Evolutionary conservation across 176 grass and related monocot genomes (phyloP).

Genomic region (Neostapfia colusana): DNA sequence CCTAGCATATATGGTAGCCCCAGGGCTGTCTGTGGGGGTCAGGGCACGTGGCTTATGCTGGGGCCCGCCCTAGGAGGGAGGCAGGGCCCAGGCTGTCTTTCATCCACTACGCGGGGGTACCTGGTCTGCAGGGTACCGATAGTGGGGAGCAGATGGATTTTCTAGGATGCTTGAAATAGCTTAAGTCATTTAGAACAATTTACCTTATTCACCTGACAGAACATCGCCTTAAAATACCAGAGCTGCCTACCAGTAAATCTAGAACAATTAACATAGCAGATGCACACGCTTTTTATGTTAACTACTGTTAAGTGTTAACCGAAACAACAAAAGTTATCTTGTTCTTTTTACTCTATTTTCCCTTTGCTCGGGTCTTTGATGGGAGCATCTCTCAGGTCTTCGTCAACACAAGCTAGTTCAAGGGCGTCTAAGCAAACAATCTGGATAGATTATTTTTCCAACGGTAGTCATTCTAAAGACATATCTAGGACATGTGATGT

Average conservation of each 20-base stretch:
- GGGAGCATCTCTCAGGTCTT: neutral
- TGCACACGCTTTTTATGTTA: neutral
- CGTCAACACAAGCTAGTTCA: conserved; percentile 36
- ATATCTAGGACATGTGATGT: conserved; percentile 21
- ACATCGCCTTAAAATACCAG: neutral
- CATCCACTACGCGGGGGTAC: too few relatives aligned
- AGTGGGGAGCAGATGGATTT: neutral
- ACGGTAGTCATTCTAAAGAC: conserved; percentile 23
- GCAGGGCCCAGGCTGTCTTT: too few relatives aligned
- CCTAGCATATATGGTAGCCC: too few relatives aligned
- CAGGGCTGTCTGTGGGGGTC: too few relatives aligned
- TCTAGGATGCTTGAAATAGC: neutral
- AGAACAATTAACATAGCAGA: conserved; percentile 16
- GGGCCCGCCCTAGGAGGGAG: too few relatives aligned
- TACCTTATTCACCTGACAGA: neutral
- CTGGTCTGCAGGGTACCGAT: too few relatives aligned
- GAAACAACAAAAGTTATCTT: neutral
- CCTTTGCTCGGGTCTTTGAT: conserved; percentile 11
- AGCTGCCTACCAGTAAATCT: neutral
- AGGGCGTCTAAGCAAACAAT: neutral
- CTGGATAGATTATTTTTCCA: neutral
- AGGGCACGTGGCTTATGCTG: too few relatives aligned
- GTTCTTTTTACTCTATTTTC: conserved; percentile 9
- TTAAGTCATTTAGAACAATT: conserved; percentile 3
- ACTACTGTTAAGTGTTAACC: neutral